Evolutionary conservation across 164 flowering plant species (phyloP).

Genomic region (Piper betle): DNA sequence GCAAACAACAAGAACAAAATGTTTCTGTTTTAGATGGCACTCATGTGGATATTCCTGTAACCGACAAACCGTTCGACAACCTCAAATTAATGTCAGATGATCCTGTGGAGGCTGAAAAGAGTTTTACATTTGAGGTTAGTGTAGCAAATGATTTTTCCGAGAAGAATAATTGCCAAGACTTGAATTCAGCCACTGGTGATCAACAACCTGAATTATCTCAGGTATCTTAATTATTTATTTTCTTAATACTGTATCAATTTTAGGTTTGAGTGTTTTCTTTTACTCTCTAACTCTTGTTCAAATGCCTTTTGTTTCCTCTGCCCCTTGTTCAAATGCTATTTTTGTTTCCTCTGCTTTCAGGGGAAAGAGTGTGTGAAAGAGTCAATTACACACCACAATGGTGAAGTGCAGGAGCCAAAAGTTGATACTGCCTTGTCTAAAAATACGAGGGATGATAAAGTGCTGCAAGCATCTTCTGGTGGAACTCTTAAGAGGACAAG

Average conservation of each 20-base stretch:
- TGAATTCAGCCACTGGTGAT: slow-evolving; percentile 23
- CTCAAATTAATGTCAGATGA: slow-evolving; percentile 14
- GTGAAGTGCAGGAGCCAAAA: slow-evolving; percentile 10
- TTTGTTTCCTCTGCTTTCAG: background rate
- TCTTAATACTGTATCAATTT: background rate
- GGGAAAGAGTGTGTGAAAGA: background rate
- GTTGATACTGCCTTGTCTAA: slow-evolving; percentile 9
- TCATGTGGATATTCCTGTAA: slow-evolving; percentile 1
- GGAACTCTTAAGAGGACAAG: slow-evolving; percentile 30
- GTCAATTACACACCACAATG: background rate
- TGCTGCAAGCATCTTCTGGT: slow-evolving; percentile 28
- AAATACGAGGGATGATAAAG: slow-evolving; percentile 30
- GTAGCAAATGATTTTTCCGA: slow-evolving; percentile 26
- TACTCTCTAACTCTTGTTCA: background rate
- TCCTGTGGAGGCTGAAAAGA: slow-evolving; percentile 29
- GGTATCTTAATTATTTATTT: slow-evolving; percentile 17
- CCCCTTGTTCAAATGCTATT: background rate
- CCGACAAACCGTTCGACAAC: slow-evolving; percentile 6
- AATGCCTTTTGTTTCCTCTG: background rate
- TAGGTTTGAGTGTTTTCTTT: background rate
- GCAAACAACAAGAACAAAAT: background rate
- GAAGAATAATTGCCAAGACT: slow-evolving; percentile 20
- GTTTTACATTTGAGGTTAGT: slow-evolving; percentile 45
- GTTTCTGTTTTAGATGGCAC: background rate
- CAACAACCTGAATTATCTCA: slow-evolving; percentile 17